Conservation (phyloP, 768 basidiomycete genomes). For the Termitomyces sp. region DNA sequence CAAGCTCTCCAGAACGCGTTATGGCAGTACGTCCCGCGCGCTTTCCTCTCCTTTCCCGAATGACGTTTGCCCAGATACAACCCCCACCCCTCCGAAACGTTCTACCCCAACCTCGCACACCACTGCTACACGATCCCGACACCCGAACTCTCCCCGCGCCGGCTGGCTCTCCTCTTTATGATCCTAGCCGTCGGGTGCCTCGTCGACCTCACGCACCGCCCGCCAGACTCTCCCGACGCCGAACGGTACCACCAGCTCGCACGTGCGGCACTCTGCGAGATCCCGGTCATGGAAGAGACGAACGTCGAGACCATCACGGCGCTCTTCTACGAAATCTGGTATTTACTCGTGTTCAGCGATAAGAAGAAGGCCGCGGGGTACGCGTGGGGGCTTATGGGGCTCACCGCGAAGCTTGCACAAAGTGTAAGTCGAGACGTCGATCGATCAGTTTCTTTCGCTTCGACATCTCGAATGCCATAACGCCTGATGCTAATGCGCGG, state of each 20-base stretch:
- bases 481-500: neutral
- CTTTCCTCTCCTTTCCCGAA: neutral
- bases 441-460: constrained; percentile 41
- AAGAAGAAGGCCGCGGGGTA: constrained; percentile 61
- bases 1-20: constrained; percentile 61
- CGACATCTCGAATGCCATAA: constrained; percentile 16
- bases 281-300: constrained; percentile 65
- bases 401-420: constrained; percentile 58
- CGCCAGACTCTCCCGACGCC: constrained; percentile 47
- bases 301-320: constrained; percentile 57
- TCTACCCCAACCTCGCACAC: constrained; percentile 61
- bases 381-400: constrained; percentile 53
- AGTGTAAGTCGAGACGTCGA: constrained; percentile 51
- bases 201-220: constrained; percentile 51
- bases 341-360: constrained; percentile 65
- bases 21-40: constrained; percentile 49
- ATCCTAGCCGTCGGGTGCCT: constrained; percentile 67
- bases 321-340: constrained; percentile 65
- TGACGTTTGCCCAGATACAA: constrained; percentile 43
- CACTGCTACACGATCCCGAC: constrained; percentile 57
- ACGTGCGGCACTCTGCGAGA: constrained; percentile 56
- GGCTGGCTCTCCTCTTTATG: constrained; percentile 64
- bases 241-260: constrained; percentile 58
- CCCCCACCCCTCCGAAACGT: constrained; percentile 60
- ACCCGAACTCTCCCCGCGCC: constrained; percentile 53